phyloP scores from a whole-genome alignment of 306 rosid species.

The Citrullus colocynthis region DNA sequence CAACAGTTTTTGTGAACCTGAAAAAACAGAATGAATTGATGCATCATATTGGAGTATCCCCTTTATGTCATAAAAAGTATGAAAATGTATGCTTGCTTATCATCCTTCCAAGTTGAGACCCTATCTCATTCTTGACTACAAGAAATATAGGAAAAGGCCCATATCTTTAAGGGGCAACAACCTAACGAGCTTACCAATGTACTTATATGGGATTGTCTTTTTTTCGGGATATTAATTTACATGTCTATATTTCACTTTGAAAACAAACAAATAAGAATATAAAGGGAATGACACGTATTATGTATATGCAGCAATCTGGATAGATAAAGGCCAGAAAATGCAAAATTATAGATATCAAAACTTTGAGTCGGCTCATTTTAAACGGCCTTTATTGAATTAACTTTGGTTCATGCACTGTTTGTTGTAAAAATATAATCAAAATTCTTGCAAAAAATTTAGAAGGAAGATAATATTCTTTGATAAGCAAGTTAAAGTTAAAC shows the following conservation, averaged over 20 bases:
- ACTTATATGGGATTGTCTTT: not conserved
- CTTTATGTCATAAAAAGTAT: not conserved
- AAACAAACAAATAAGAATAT: not conserved
- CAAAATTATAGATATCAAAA: not conserved
- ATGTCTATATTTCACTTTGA: not conserved
- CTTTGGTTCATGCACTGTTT: not conserved
- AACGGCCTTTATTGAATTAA: not conserved
- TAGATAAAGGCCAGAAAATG: not conserved
- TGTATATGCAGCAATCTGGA: not conserved
- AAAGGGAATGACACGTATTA: not conserved
- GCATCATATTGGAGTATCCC: conserved; percentile 11
- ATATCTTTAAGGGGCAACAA: not conserved
- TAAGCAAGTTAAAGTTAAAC: not conserved
- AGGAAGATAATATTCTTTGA: not conserved
- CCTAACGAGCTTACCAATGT: not conserved
- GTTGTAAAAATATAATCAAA: not conserved
- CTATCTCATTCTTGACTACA: not conserved
- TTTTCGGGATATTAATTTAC: not conserved
- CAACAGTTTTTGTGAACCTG: conserved; percentile 70
- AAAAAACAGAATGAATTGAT: conserved; percentile 15
- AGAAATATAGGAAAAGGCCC: not conserved
- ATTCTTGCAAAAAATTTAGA: not conserved
- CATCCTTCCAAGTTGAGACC: not conserved
- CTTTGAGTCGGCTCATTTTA: not conserved
- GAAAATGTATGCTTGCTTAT: not conserved